Conservation (phyloP, 371 early-diverging fungal genomes). For the Conidiobolus incongruus region DNA sequence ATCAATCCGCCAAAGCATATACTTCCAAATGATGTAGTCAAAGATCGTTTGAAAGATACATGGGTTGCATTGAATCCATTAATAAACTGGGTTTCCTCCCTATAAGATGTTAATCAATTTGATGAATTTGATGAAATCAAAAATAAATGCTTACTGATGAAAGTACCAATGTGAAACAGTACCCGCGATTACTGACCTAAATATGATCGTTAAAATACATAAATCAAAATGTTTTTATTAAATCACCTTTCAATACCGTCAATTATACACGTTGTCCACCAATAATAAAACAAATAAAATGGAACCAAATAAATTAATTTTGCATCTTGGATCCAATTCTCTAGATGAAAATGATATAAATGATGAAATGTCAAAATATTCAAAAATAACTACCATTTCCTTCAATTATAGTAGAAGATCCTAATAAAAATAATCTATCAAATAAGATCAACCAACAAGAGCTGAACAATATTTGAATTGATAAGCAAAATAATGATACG, state of each 20-base stretch:
- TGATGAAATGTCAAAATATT: neutral
- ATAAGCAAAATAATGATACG: neutral
- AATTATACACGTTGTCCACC: conserved; percentile 1
- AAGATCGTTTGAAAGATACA: neutral
- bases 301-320: neutral
- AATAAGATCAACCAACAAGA: neutral
- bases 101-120: too few relatives aligned
- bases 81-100: neutral
- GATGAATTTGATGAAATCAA: neutral
- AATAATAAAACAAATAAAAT: neutral
- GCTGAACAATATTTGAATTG: neutral
- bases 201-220: neutral
- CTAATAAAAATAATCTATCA: conserved; percentile 2
- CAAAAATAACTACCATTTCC: neutral
- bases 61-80: neutral
- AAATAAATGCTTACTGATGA: neutral
- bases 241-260: conserved; percentile 2
- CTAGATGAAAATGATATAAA: neutral
- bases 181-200: conserved; percentile 1
- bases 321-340: neutral
- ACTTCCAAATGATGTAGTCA: conserved; percentile 1
- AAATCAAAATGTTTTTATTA: neutral
- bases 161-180: conserved; percentile 5
- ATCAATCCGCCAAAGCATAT: neutral
- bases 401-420: neutral